Evolutionary conservation across 2,329 filamentous ascomycete genomes (phyloP), one percentile per base, ranked within the genome.

Genomic region (Monosporascus sp.): DNA sequence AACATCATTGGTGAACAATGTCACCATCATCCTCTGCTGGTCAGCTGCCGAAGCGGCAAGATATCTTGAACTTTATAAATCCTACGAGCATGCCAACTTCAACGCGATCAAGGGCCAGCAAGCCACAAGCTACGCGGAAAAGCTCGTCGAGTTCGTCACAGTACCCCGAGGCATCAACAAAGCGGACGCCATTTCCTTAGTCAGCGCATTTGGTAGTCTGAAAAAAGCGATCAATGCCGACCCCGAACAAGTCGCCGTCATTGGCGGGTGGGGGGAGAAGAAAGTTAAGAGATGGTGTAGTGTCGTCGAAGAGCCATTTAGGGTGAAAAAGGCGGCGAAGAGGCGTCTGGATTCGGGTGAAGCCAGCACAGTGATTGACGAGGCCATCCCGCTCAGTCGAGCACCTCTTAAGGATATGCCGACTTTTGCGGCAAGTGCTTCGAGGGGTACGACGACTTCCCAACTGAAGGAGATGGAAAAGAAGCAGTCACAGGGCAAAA

Each of bases 31-130:
- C 50, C 79, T 97, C 7, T 96, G 91, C 74, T 99, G 94, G 94
- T 93, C 88, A 6, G 90, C 93, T 17, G 88, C 90, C 55, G 94
- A 99, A 75, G 93, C 92, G 2, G 94, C 90, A 0, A 86, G 93
- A 63, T 99, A 99, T 66, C 79, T 99, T 24, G 94, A 97, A 68
- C 77, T 96, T 9, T 97, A 93, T 79, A 99, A 99, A 71, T 90
- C 87, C 1, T 96, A 91, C 64, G 94, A 99, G 72, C 86, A 96
- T 68, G 90, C 92, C 36, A 77, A 71, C 58, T 88, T 91, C 26
- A 84, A 84, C 0, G 88, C 88, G 34, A 97, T 99, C 70, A 86
- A 87, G 55, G 91, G 91, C 11, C 87, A 91, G 61, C 91, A 96
- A 71, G 85, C 89, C 2, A 87, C 86, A 20, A 86, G 84, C 51